Evolutionary conservation across 208 protist genomes (phyloP).

Genomic region (Trypanosoma platydactyli): DNA sequence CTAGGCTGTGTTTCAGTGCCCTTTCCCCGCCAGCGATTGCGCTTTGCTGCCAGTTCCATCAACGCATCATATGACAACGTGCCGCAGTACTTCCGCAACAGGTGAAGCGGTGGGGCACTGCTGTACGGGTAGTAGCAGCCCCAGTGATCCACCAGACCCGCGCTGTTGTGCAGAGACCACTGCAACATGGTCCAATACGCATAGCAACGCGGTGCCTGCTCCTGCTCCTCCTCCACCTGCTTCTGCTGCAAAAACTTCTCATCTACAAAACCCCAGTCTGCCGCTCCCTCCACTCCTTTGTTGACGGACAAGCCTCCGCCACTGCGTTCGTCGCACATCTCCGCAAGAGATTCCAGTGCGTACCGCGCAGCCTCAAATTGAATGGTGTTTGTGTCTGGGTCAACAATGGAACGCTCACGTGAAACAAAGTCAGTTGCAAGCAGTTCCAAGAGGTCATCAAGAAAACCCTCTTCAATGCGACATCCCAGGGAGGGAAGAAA

Average conservation of each 20-base stretch:
- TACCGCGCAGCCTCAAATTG: conserved; percentile 76
- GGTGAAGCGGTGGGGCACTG: conserved; percentile 60
- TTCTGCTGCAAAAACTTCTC: conserved; percentile 44
- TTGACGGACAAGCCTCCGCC: conserved; percentile 35
- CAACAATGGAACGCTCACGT: conserved; percentile 63
- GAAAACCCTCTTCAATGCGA: conserved; percentile 92
- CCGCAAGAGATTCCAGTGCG: conserved; percentile 71
- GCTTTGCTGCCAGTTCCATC: conserved; percentile 47
- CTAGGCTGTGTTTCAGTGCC: background rate
- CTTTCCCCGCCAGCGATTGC: conserved; percentile 17
- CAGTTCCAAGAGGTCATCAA: conserved; percentile 88
- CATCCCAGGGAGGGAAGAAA: conserved; percentile 97
- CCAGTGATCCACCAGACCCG: conserved; percentile 82
- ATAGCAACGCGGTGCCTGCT: conserved; percentile 67
- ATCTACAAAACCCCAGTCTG: conserved; percentile 45
- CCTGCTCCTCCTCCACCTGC: conserved; percentile 36
- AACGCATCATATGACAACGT: conserved; percentile 72
- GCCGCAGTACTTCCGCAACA: conserved; percentile 80
- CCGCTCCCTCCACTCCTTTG: conserved; percentile 30
- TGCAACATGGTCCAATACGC: conserved; percentile 92
- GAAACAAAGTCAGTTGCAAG: conserved; percentile 84
- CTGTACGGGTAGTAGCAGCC: conserved; percentile 87
- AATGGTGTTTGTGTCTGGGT: conserved; percentile 72
- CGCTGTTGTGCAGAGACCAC: conserved; percentile 89
- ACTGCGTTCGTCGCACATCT: conserved; percentile 45